Evolutionary conservation across 2,329 filamentous ascomycete species (phyloP).

Genomic region (Ceratocystis destructans): DNA sequence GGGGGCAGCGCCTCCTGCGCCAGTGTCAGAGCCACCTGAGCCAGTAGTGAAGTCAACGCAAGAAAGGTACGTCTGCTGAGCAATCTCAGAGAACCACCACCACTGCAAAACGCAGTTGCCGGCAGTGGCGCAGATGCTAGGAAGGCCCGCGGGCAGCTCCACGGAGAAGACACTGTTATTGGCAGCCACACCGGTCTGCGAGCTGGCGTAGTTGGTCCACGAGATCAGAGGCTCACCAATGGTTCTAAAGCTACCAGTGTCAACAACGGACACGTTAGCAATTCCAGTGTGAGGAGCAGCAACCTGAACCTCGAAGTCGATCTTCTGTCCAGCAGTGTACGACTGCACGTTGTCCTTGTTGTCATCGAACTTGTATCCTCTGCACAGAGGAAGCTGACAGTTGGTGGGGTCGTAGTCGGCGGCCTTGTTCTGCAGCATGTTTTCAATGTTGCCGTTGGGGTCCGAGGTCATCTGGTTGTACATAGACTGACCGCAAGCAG

Average conservation of each 20-base stretch:
- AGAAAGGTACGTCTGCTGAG: conserved; percentile 30
- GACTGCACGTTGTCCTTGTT: conserved; percentile 32
- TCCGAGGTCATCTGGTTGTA: conserved; percentile 26
- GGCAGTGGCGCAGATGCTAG: conserved; percentile 24
- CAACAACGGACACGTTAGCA: conserved; percentile 45
- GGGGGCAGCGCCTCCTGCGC: neutral
- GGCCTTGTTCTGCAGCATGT: conserved; percentile 24
- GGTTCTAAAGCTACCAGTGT: conserved; percentile 37
- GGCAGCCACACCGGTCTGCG: conserved; percentile 27
- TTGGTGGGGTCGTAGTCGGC: conserved; percentile 21
- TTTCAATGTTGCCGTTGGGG: conserved; percentile 30
- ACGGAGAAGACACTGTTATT: conserved; percentile 36
- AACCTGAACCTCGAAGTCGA: conserved; percentile 31
- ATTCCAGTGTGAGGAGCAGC: conserved; percentile 34
- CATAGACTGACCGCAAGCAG: conserved; percentile 33
- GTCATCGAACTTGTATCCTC: conserved; percentile 34
- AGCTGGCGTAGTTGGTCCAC: conserved; percentile 42
- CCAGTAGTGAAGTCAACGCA: conserved; percentile 27
- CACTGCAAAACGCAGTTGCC: conserved; percentile 32
- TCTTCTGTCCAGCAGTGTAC: conserved; percentile 31
- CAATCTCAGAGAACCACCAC: conserved; percentile 31
- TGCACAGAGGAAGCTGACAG: conserved; percentile 29
- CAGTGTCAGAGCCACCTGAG: conserved; percentile 7
- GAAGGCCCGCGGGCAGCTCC: conserved; percentile 25
- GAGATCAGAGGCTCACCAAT: conserved; percentile 40